A percentile compares a stretch with the other conserved stretches of the same genome.
phyloP scores from a whole-genome alignment of 257 asterid genomes.

The Osmanthus fragrans region DNA sequence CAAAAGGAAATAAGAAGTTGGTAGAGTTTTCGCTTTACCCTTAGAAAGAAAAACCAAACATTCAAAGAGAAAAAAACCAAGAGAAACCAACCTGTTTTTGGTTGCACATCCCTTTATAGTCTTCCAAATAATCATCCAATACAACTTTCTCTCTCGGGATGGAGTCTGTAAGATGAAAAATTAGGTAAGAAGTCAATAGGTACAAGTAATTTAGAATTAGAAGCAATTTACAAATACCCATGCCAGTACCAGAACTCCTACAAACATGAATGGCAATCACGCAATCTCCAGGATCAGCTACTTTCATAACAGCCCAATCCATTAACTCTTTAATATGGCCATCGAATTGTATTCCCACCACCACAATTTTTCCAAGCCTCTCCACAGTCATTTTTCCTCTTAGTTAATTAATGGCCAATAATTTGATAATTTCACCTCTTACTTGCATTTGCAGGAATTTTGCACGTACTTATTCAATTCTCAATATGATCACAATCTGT shows the following conservation, averaged over 20 bases:
- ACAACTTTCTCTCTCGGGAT: slow-evolving; percentile 43
- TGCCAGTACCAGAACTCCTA: slow-evolving; percentile 58
- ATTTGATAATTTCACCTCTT: slow-evolving; percentile 1
- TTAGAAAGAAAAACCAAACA: not conserved
- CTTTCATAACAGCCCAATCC: slow-evolving; percentile 88
- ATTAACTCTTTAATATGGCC: slow-evolving; percentile 62
- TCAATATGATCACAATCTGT: slow-evolving; percentile 20
- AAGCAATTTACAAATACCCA: slow-evolving; percentile 5
- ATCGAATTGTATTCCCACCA: slow-evolving; percentile 83
- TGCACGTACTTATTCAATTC: slow-evolving; percentile 15
- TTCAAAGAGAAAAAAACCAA: not conserved
- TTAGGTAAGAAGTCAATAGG: not conserved
- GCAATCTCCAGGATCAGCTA: slow-evolving; percentile 74
- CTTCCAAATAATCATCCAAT: slow-evolving; percentile 72
- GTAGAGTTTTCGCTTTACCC: slow-evolving; percentile 12
- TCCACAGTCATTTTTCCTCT: slow-evolving; percentile 47
- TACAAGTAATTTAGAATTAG: slow-evolving; percentile 2
- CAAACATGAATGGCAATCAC: slow-evolving; percentile 85
- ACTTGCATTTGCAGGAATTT: slow-evolving; percentile 25
- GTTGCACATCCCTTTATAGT: slow-evolving; percentile 63
- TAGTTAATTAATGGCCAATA: slow-evolving; percentile 22
- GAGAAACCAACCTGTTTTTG: slow-evolving; percentile 62
- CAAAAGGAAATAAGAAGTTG: not conserved
- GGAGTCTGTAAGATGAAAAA: slow-evolving; percentile 44
- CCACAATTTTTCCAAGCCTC: slow-evolving; percentile 52